These are phyloP conservation scores for Lipomyces anomalus DNA, from an alignment of 805 yeast species.

Conservation along the genomic window DNA sequence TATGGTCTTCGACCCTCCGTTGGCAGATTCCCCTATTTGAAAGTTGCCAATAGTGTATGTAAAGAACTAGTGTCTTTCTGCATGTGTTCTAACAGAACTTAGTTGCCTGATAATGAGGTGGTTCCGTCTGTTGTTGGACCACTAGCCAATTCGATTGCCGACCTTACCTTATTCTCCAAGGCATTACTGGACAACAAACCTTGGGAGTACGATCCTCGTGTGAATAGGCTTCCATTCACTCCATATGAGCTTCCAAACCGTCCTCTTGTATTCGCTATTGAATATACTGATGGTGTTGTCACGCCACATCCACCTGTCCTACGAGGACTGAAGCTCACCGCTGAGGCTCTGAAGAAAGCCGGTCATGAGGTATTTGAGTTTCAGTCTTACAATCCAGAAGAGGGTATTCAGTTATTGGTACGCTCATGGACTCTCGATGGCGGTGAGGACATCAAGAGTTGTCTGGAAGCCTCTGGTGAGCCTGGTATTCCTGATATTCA, in stretches of 20 bases:
- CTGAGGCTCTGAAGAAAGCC: conserved; percentile 30
- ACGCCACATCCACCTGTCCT: conserved; percentile 47
- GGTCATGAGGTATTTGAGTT: conserved; percentile 50
- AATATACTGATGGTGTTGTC: conserved; percentile 41
- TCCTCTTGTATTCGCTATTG: conserved; percentile 40
- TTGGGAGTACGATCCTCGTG: conserved; percentile 41
- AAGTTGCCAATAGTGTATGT: conserved; percentile 22
- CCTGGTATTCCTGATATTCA: conserved; percentile 23
- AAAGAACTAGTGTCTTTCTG: conserved; percentile 38
- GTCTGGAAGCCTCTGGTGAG: conserved; percentile 23
- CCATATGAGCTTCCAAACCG: conserved; percentile 31
- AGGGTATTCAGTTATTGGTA: conserved; percentile 10
- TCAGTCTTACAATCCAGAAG: conserved; percentile 34
- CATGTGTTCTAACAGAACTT: conserved; percentile 32
- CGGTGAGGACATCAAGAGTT: conserved; percentile 21
- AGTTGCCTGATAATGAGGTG: conserved; percentile 32
- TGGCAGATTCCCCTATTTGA: conserved; percentile 52
- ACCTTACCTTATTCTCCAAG: conserved; percentile 47
- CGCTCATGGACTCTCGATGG: conserved; percentile 25
- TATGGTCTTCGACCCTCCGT: conserved; percentile 61
- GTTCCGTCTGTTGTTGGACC: conserved; percentile 52
- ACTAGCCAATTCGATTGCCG: conserved; percentile 45
- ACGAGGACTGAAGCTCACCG: conserved; percentile 40
- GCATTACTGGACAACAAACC: conserved; percentile 36
- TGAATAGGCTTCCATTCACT: conserved; percentile 37